phyloP scores from a whole-genome alignment of 768 basidiomycete species.

The Tulasnella sp. region DNA sequence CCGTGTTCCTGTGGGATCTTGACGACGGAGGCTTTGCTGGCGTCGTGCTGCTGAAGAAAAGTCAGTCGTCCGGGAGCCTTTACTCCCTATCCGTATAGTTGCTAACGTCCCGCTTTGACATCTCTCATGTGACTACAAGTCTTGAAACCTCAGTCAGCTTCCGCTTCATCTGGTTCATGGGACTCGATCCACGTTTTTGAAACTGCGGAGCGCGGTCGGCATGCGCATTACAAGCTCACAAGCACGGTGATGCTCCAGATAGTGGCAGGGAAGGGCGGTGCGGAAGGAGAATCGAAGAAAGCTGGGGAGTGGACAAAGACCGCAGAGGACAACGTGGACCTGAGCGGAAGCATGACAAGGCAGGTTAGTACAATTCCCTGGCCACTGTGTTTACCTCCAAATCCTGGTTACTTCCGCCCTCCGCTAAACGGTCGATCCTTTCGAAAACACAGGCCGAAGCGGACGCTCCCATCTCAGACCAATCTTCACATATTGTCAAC shows the following conservation, averaged over 20 bases:
- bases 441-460: conserved; percentile 58
- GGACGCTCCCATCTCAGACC: conserved; percentile 73
- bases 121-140: conserved; percentile 35
- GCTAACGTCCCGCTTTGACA: not conserved
- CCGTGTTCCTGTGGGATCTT: conserved; percentile 96
- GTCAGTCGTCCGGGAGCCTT: conserved; percentile 38
- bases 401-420: not conserved
- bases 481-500: conserved; percentile 82
- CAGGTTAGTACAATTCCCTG: conserved; percentile 51
- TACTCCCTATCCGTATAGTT: not conserved
- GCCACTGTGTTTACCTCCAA: not conserved
- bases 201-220: conserved; percentile 79
- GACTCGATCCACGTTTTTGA: conserved; percentile 99
- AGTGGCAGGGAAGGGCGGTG: conserved; percentile 30
- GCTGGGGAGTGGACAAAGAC: conserved; percentile 38
- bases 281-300: conserved; percentile 35
- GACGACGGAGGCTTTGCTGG: conserved; percentile 96
- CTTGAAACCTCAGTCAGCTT: conserved; percentile 17
- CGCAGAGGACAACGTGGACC: conserved; percentile 59
- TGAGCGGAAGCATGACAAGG: conserved; percentile 96
- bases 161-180: conserved; percentile 80
- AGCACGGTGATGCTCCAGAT: conserved; percentile 96
- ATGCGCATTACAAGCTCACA: conserved; percentile 94
- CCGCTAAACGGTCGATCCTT: not conserved
- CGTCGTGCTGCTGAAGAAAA: conserved; percentile 91